These are phyloP conservation scores for Annona cherimola DNA, from an alignment of 164 flowering plant genomes.

Conservation along the genomic window DNA sequence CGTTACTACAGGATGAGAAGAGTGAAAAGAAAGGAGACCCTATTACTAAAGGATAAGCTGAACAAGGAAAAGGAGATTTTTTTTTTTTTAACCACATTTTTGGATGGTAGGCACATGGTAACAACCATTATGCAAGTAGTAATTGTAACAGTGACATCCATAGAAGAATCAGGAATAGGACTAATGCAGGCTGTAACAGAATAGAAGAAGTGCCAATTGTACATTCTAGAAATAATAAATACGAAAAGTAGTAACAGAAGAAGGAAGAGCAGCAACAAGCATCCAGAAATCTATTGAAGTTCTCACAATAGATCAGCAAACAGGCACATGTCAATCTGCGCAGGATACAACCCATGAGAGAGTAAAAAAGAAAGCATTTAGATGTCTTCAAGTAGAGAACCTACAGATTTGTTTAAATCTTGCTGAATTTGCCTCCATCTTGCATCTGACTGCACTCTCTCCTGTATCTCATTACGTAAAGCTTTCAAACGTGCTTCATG, in stretches of 20 bases:
- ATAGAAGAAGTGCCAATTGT: too few relatives aligned
- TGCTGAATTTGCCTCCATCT: slow-evolving; percentile 84
- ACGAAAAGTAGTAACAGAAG: not conserved
- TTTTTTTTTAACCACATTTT: too few relatives aligned
- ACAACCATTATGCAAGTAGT: too few relatives aligned
- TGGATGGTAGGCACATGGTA: too few relatives aligned
- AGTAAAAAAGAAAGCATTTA: not conserved
- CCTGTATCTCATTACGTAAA: slow-evolving; percentile 69
- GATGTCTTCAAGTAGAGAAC: slow-evolving; percentile 17
- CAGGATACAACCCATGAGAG: not conserved
- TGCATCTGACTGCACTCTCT: slow-evolving; percentile 75
- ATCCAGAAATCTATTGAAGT: not conserved
- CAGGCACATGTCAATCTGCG: not conserved
- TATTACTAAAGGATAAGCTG: too few relatives aligned
- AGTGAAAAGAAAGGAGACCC: too few relatives aligned
- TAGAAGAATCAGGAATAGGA: too few relatives aligned
- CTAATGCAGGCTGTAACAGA: too few relatives aligned
- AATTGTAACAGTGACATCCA: too few relatives aligned
- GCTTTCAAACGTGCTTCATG: slow-evolving; percentile 79
- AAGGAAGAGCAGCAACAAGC: not conserved
- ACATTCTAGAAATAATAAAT: too few relatives aligned
- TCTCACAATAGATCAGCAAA: not conserved
- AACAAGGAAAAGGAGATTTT: too few relatives aligned
- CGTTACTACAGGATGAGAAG: too few relatives aligned
- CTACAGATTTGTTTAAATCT: slow-evolving; percentile 56